phyloP scores from a whole-genome alignment of 225 moss, liverwort and hornwort genomes.

The Sphagnum tenellum region DNA sequence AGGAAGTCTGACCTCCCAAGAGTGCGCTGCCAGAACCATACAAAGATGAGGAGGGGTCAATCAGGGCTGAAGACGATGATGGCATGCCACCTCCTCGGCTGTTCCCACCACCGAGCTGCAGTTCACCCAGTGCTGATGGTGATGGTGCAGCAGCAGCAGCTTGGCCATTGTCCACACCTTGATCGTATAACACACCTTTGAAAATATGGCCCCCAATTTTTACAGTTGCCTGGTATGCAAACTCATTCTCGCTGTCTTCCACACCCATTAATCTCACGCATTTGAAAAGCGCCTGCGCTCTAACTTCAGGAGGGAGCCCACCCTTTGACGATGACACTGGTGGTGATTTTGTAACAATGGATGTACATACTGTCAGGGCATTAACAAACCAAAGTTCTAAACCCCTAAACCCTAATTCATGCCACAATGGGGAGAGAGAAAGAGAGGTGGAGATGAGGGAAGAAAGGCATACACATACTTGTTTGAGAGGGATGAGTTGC shows the following conservation, averaged over 20 bases:
- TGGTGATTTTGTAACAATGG: no score
- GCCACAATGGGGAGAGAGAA: no score
- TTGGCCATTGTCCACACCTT: constrained; percentile 67
- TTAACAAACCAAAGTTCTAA: no score
- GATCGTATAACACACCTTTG: constrained; percentile 77
- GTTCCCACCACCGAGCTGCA: constrained; percentile 64
- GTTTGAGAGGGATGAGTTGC: constrained; percentile 31
- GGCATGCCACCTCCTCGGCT: constrained; percentile 34
- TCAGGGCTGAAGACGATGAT: constrained; percentile 63
- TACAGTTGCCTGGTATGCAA: constrained; percentile 88
- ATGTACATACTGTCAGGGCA: no score
- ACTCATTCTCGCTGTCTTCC: constrained; percentile 84
- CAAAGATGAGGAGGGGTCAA: constrained; percentile 69
- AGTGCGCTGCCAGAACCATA: constrained; percentile 76
- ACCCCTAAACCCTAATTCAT: no score
- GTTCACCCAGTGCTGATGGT: constrained; percentile 57
- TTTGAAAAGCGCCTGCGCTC: constrained; percentile 88
- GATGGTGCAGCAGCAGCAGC: constrained; percentile 15
- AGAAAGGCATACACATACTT: constrained; percentile 2
- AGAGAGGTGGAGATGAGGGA: no score
- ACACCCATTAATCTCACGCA: constrained; percentile 80
- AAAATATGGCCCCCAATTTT: constrained; percentile 95
- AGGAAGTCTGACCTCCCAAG: constrained; percentile 47
- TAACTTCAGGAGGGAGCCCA: constrained; percentile 68
- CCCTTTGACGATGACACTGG: constrained; percentile 37